Base-by-base conservation (phyloP, 2,329 filamentous ascomycete genomes). In the Hypoxylon sp. region DNA sequence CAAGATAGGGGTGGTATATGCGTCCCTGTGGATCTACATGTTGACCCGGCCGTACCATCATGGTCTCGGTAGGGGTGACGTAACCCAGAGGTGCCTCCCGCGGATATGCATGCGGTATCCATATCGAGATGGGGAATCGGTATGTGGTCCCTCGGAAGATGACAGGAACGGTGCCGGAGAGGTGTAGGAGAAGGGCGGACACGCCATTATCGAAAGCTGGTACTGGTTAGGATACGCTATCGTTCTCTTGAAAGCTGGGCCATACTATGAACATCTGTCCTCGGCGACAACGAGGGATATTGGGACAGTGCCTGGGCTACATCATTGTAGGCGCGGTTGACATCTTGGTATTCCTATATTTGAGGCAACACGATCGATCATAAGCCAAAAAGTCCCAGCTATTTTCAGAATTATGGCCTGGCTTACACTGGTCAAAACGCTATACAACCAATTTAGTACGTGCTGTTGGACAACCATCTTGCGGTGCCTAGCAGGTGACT, bases 261-360 rank as follows among this genome's bases (percentile, higher is more conserved):
- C 87, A 72, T 85, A 97, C 93, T 98, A 79, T 98, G 96, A 53
- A 98, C 94, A 77, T 98, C 94, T 64, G 95, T 99, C 71, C 92
- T 88, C 24, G 94, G 93, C 7, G 90, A 86, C 20, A 99, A 84
- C 1, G 92, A 91, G 6, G 93, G 88, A 74, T 93, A 93, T 70
- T 91, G 87, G 30, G 91, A 86, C 55, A 99, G 87, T 26, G 89
- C 87, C 74, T 93, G 90, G 67, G 92, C 94, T 71, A 96, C 89
- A 79, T 98, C 94, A 76, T 91, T 91, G 80, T 98, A 98, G 56
- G 94, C 93, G 65, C 93, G 90, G 75, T 94, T 96, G 62, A 96
- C 90, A 80, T 98, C 92, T 77, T 89, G 89, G 76, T 99, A 98
- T 85, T 97, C 93, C 92, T 98, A 77, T 22, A 19, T 44, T 34